phyloP scores from a whole-genome alignment of 176 grass and related monocot species.

The Musa troglodytarum region DNA sequence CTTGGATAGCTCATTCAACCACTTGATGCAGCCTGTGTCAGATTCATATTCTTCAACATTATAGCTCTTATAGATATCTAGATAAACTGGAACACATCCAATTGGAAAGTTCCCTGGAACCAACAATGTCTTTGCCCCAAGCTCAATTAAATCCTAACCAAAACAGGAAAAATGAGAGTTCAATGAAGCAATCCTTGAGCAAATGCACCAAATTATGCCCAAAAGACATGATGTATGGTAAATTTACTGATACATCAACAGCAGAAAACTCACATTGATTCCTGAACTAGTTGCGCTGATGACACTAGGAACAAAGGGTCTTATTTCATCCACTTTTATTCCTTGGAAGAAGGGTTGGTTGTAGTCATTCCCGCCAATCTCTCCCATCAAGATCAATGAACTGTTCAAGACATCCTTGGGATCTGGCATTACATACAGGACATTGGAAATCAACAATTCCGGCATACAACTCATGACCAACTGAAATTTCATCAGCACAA shows the following conservation, averaged over 20 bases:
- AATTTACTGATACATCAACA: neutral
- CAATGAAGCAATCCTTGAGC: neutral
- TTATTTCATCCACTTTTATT: constrained; percentile 53
- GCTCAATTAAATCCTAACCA: constrained; percentile 1
- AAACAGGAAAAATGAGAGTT: neutral
- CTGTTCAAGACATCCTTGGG: constrained; percentile 43
- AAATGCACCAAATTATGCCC: neutral
- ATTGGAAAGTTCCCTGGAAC: constrained; percentile 10
- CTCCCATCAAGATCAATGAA: constrained; percentile 78
- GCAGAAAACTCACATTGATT: constrained; percentile 27
- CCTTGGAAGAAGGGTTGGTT: constrained; percentile 75
- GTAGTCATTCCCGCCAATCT: constrained; percentile 92
- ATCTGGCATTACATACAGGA: constrained; percentile 41
- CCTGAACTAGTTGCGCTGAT: constrained; percentile 43
- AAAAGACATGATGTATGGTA: neutral
- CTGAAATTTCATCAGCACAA: neutral
- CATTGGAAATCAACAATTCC: constrained; percentile 1
- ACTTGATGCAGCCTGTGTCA: constrained; percentile 19
- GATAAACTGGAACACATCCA: constrained; percentile 11
- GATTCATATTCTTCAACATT: constrained; percentile 7
- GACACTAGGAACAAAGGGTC: constrained; percentile 61
- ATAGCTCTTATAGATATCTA: constrained; percentile 6
- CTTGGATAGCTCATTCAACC: constrained; percentile 28
- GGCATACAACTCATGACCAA: neutral
- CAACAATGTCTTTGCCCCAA: constrained; percentile 16